These are phyloP conservation scores for Quercus lobata DNA, from an alignment of 331 rosid genomes.

Conservation along the genomic window DNA sequence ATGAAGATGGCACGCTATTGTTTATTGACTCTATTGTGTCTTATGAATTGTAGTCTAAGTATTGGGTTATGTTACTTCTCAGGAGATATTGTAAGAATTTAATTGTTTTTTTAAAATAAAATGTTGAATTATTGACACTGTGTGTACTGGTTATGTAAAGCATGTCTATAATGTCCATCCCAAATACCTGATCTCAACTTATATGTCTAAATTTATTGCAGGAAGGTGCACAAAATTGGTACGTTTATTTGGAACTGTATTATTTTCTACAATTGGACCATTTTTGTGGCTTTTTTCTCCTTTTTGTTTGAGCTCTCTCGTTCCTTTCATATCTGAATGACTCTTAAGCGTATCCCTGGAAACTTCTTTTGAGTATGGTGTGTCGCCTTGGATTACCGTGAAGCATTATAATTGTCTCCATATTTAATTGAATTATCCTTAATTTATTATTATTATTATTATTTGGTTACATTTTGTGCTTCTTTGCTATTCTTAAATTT, in stretches of 20 bases:
- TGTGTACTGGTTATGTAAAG: constrained; percentile 9
- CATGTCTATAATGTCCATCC: constrained; percentile 10
- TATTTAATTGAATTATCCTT: constrained; percentile 18
- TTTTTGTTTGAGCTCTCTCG: constrained; percentile 39
- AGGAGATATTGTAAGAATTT: background rate
- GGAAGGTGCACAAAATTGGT: constrained; percentile 55
- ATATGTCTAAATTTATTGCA: constrained; percentile 57
- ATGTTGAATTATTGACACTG: background rate
- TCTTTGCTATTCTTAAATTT: constrained; percentile 17
- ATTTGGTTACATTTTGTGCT: constrained; percentile 12
- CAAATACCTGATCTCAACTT: constrained; percentile 31
- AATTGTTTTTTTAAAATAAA: background rate
- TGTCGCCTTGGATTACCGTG: constrained; percentile 43
- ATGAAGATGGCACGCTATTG: too few relatives aligned
- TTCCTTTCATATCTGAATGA: constrained; percentile 39
- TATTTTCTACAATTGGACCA: constrained; percentile 44
- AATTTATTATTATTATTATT: background rate
- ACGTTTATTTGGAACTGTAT: constrained; percentile 49
- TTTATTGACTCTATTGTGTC: too few relatives aligned
- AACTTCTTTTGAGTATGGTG: constrained; percentile 24
- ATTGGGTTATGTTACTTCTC: background rate
- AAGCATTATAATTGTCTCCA: constrained; percentile 26
- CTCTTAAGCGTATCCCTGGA: constrained; percentile 20
- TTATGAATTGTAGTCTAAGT: background rate
- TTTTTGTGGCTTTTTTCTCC: constrained; percentile 47